These are phyloP conservation scores for Chlorokybus atmophyticus DNA, from an alignment of 139 green algal genomes.

Conservation along the genomic window DNA sequence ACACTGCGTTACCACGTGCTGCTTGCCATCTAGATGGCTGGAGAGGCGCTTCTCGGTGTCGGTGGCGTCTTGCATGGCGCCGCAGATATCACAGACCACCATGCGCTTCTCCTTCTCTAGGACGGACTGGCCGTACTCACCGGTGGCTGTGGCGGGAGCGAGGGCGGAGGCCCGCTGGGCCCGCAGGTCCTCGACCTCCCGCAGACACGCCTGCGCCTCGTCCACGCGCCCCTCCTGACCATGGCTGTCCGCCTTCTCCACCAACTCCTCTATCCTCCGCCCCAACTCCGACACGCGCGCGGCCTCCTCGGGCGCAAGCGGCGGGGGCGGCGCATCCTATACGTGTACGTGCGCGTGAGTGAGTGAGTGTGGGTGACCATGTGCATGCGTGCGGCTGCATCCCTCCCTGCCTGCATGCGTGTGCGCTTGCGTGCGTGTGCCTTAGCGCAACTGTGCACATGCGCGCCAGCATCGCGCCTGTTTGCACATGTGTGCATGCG, in stretches of 20 bases:
- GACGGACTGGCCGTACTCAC: too few species aligned
- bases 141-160: too few species aligned
- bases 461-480: too few species aligned
- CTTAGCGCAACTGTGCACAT: too few species aligned
- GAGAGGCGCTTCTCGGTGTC: constrained; percentile 20
- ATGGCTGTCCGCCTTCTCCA: constrained; percentile 16
- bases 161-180: too few species aligned
- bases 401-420: too few species aligned
- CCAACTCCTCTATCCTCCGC: constrained; percentile 8
- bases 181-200: constrained; percentile 2
- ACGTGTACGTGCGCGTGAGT: too few species aligned
- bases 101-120: constrained; percentile 21
- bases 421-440: too few species aligned
- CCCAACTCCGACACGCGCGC: constrained; percentile 9
- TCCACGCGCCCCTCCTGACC: constrained; percentile 16
- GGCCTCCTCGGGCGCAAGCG: background rate
- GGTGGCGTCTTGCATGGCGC: constrained; percentile 14
- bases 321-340: background rate
- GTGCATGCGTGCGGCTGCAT: background rate
- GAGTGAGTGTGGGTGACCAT: background rate
- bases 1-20: constrained; percentile 22
- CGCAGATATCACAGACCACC: constrained; percentile 20
- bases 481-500: too few species aligned
- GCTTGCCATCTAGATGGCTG: constrained; percentile 19
- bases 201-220: constrained; percentile 8